phyloP scores from a whole-genome alignment of 108 stramenopile genomes.

The Chaetoceros tenuissimus region DNA sequence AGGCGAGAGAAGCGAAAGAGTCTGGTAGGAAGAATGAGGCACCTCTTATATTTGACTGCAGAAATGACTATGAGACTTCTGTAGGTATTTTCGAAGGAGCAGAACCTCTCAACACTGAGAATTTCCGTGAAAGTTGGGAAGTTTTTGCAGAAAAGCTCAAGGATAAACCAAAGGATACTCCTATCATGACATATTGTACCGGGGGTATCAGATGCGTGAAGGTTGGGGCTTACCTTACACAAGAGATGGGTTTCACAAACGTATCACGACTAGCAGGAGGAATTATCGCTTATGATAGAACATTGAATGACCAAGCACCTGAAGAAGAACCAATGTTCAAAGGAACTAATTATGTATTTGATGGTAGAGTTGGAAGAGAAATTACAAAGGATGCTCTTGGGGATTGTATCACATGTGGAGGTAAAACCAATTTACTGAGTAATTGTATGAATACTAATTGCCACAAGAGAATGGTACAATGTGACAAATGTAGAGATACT shows the following conservation, averaged over 20 bases:
- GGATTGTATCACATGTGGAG: constrained; percentile 81
- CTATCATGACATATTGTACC: constrained; percentile 94
- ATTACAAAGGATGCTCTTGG: constrained; percentile 89
- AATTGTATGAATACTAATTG: constrained; percentile 90
- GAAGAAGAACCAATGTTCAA: constrained; percentile 80
- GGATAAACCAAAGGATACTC: constrained; percentile 77
- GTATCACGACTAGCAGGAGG: constrained; percentile 89
- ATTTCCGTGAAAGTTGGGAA: constrained; percentile 88
- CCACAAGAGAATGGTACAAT: constrained; percentile 90
- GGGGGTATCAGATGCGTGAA: constrained; percentile 94
- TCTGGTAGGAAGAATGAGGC: not conserved
- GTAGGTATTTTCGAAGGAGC: constrained; percentile 88
- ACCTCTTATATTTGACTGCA: constrained; percentile 73
- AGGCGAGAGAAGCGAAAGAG: constrained; percentile 28
- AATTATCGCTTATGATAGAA: constrained; percentile 88
- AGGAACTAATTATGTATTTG: constrained; percentile 97
- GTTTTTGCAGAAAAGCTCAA: constrained; percentile 65
- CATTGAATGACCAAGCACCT: constrained; percentile 44
- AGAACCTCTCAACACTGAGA: constrained; percentile 80
- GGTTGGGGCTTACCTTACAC: constrained; percentile 86
- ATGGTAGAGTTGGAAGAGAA: constrained; percentile 83
- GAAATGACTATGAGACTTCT: constrained; percentile 88
- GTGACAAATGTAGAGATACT: constrained; percentile 48
- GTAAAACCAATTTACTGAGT: constrained; percentile 67
- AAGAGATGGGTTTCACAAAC: constrained; percentile 91